Evolutionary conservation across 306 rosid genomes (phyloP).

Genomic region (Glycine soja): DNA sequence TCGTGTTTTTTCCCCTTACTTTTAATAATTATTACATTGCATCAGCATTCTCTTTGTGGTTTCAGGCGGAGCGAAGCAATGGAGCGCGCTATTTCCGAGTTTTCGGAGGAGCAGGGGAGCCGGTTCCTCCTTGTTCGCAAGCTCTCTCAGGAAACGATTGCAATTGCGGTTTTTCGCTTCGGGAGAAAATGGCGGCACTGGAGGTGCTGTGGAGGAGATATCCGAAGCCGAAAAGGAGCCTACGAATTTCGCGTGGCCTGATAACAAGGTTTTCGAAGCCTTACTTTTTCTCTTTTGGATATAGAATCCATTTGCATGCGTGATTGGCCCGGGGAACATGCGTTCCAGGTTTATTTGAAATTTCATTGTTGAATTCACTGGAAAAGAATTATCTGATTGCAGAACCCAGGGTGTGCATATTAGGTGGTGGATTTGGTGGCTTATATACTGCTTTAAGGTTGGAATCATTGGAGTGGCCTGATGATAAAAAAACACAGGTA

Average conservation of each 20-base stretch:
- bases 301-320: not conserved
- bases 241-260: slow-evolving; percentile 68
- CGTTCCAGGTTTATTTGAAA: not conserved
- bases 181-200: slow-evolving; percentile 44
- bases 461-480: slow-evolving; percentile 90
- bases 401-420: slow-evolving; percentile 91
- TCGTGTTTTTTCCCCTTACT: not conserved
- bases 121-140: slow-evolving; percentile 43
- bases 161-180: slow-evolving; percentile 55
- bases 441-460: slow-evolving; percentile 92
- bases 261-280: slow-evolving; percentile 58
- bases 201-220: slow-evolving; percentile 57
- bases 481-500: slow-evolving; percentile 80
- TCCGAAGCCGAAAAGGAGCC: slow-evolving; percentile 58
- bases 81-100: slow-evolving; percentile 53
- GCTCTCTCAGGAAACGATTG: slow-evolving; percentile 50
- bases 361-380: not conserved
- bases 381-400: slow-evolving; percentile 31
- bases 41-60: not conserved
- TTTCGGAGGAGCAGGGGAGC: slow-evolving; percentile 46
- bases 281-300: not conserved
- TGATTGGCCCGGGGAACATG: not conserved
- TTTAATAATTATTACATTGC: not conserved
- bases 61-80: slow-evolving; percentile 60
- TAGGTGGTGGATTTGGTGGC: slow-evolving; percentile 99